phyloP scores from a whole-genome alignment of 345 rosid genomes.

The Adansonia digitata region DNA sequence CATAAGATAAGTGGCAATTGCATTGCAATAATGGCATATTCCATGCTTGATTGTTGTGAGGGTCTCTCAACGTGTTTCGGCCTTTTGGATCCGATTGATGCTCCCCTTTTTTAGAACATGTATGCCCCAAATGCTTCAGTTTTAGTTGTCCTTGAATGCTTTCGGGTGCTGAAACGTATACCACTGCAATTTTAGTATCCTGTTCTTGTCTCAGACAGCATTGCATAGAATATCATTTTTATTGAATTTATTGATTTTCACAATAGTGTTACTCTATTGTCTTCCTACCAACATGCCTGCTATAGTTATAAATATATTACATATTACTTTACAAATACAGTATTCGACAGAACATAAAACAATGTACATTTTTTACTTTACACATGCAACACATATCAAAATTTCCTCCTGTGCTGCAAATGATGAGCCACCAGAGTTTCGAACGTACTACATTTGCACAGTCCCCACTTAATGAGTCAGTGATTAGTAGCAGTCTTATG shows the following conservation, averaged over 20 bases:
- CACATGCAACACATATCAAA: slow-evolving; percentile 6
- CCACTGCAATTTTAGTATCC: too few relatives aligned
- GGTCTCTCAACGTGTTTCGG: too few relatives aligned
- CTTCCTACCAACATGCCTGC: slow-evolving; percentile 4
- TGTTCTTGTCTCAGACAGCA: too few relatives aligned
- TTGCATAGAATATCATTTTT: neutral
- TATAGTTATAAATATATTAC: slow-evolving; percentile 17
- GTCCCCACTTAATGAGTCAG: slow-evolving; percentile 9
- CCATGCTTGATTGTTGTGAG: too few relatives aligned
- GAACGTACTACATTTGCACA: slow-evolving; percentile 6
- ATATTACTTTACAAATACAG: slow-evolving; percentile 16
- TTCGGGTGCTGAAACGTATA: too few relatives aligned
- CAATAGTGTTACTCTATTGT: slow-evolving; percentile 3
- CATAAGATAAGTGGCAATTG: too few relatives aligned
- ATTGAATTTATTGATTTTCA: too few relatives aligned
- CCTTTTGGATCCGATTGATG: too few relatives aligned
- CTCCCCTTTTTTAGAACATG: too few relatives aligned
- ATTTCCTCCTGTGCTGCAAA: neutral
- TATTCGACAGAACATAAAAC: neutral
- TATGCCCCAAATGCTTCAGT: too few relatives aligned
- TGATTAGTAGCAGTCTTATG: neutral
- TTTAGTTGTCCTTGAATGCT: too few relatives aligned
- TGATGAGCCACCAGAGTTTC: neutral
- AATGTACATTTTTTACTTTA: slow-evolving; percentile 1
- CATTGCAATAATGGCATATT: too few relatives aligned